Evolutionary conservation across 1,284 basidiomycete species (phyloP), one percentile per base, ranked within the genome.

Genomic region (Microbotryum silenes-acaulis): DNA sequence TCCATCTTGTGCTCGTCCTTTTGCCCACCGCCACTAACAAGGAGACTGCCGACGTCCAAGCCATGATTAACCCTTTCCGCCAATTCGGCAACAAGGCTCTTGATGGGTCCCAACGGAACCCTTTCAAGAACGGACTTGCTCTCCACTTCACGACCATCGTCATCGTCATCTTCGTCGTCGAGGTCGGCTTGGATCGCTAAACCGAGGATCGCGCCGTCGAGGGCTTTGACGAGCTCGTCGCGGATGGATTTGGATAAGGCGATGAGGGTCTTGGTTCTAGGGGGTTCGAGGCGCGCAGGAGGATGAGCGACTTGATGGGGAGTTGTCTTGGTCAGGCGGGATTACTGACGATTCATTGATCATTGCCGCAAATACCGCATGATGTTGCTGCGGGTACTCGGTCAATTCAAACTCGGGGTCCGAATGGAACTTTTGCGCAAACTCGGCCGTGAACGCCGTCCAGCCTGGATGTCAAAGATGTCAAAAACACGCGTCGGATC

Each of bases 301-400:
- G 12, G 37, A 42, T 42, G 37, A 42, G 37, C 5, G 37, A 12
- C 37, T 18, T 27, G 4, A 27, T 4, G 27, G 6, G 27, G 27
- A 6, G 4, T 37, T 37, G 37, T 3, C 7, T 37, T 37, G 1
- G 37, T 12, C 37, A 6, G n/a, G 12, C n/a, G 18, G 23, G 4
- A 5, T 31, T 31, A 60, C 67, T 57, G 7, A 68, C 64, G 60
- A 55, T 20, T 68, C 65, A 31, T 65, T 66, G 4, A 65, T 21
- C 16, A 64, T 49, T 27, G 59, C 59, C 16, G 66, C 63, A 73
- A 47, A 82, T 80, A 16, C 77, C 71, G 31, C 81, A 75, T 56
- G 79, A 78, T 59, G 79, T 74, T 69, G 85, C 80, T 1, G 87
- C 75, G 81, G 85, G 82, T 65, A 83, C 80, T 37, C 86, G 37